Evolutionary conservation across 2,329 filamentous ascomycete genomes (phyloP), one percentile per base, ranked within the genome.

Genomic region (Neocatenulostroma microsporum): DNA sequence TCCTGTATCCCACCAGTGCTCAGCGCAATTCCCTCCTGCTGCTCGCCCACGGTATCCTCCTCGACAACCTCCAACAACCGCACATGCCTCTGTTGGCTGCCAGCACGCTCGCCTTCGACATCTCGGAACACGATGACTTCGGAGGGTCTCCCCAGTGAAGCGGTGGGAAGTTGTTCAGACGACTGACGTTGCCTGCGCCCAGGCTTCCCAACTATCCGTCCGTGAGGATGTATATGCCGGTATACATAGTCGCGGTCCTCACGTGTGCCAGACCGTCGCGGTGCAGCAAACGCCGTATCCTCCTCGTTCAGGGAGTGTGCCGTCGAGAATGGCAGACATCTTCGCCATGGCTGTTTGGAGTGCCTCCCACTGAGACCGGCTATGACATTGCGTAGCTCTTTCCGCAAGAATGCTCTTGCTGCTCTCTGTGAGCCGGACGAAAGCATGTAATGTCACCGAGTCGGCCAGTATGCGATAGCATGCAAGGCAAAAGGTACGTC

Each of bases 181-280:
- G 34, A 24, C 24, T 53, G 40, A 19, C 49, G 48, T 34, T 55
- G 53, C 28, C 49, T 43, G 21, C 42, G 50, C 14, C 48, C 48
- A 8, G 45, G 47, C 35, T 42, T 50, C 11, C 52, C 53, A 14
- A 55, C 39, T n/a, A 54, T 44, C 15, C 45, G 45, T 4, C 46
- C 49, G 39, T 46, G 24, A 2, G 47, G 45, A 21, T 45, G 29
- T 12, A 37, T 39, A 30, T 31, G 42, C 5, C 36, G 41, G 19
- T 27, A 41, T 4, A 23, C 17, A 18, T 37, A 34, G 11, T 19
- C 28, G 13, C 27, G 25, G 12, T 26, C 17, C 10, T 19, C 11
- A 7, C 20, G 29, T 4, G 26, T 30, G 10, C 15, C 14, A 8
- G 20, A 17, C 8, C 5, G 12, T 19, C 18, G 3, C 10, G 2